Conservation (phyloP, 371 early-diverging fungal species). For the Saksenaea oblongispora region DNA sequence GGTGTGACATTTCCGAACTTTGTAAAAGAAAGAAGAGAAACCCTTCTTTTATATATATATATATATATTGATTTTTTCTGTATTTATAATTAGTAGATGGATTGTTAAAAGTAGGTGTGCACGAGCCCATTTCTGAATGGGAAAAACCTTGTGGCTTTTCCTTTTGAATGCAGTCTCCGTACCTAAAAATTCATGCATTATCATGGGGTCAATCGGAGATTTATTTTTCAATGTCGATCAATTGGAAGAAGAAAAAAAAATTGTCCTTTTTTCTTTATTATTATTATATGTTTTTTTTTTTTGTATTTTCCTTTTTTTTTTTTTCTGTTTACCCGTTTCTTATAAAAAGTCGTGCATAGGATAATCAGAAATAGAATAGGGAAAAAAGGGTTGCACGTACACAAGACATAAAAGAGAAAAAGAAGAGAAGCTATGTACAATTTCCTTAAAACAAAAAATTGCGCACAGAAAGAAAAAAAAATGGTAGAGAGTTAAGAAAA, state of each 20-base stretch:
- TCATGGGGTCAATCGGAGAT: not conserved
- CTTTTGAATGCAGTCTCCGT: not conserved
- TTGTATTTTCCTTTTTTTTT: not conserved
- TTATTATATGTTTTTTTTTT: not conserved
- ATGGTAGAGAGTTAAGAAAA: not conserved
- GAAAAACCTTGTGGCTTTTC: not conserved
- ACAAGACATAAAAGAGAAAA: not conserved
- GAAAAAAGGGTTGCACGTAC: not conserved
- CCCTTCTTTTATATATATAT: too few relatives aligned
- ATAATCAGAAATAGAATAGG: not conserved
- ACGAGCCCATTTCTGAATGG: not conserved
- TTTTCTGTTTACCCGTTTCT: not conserved
- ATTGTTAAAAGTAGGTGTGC: too few relatives aligned
- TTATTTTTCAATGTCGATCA: not conserved
- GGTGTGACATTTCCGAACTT: too few relatives aligned
- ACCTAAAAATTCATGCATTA: not conserved
- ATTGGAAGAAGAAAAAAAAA: not conserved
- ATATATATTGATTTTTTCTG: too few relatives aligned
- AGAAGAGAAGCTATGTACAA: constrained; percentile 2
- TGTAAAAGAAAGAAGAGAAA: too few relatives aligned
- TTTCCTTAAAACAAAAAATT: not conserved
- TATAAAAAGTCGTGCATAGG: constrained; percentile 3
- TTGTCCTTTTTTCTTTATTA: not conserved
- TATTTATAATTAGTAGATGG: not conserved
- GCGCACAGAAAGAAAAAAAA: constrained; percentile 2